phyloP scores from a whole-genome alignment of 345 rosid species.

The Anacardium occidentale region DNA sequence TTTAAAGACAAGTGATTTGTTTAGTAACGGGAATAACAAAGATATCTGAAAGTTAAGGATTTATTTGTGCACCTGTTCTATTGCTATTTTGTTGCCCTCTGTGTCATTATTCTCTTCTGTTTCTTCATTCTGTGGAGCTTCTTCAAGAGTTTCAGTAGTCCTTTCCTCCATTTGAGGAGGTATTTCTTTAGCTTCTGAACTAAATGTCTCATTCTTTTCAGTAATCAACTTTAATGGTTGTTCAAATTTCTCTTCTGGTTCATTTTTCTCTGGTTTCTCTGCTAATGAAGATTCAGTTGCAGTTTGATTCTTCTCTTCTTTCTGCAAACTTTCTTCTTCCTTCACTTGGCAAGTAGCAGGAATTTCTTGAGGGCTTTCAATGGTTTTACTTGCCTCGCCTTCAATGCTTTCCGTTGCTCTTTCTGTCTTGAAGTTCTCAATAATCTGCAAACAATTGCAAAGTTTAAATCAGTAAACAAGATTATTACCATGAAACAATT shows the following conservation, averaged over 20 bases:
- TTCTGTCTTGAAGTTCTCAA: constrained; percentile 2
- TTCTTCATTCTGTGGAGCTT: constrained; percentile 5
- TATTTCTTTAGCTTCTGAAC: constrained; percentile 4
- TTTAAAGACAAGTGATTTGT: neutral
- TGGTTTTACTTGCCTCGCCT: constrained; percentile 6
- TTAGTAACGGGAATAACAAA: neutral
- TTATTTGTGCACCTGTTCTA: constrained; percentile 24
- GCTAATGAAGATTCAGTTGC: constrained; percentile 13
- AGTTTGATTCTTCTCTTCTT: constrained; percentile 4
- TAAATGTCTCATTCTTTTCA: constrained; percentile 1
- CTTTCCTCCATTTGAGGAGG: neutral
- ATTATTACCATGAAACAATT: neutral
- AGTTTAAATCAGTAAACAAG: constrained; percentile 10
- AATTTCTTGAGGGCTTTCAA: constrained; percentile 5
- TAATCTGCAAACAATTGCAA: constrained; percentile 16
- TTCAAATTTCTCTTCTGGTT: constrained; percentile 7
- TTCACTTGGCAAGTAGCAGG: neutral
- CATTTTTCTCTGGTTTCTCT: constrained; percentile 11
- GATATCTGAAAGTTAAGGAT: neutral
- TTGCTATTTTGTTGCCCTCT: neutral
- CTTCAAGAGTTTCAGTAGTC: constrained; percentile 10
- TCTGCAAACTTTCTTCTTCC: constrained; percentile 17
- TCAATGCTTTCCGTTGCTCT: constrained; percentile 12
- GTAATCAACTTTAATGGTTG: neutral
- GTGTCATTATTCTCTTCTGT: constrained; percentile 12